These are phyloP conservation scores for Phytophthora agathidicida DNA, from an alignment of 352 stramenopile species.

Conservation along the genomic window DNA sequence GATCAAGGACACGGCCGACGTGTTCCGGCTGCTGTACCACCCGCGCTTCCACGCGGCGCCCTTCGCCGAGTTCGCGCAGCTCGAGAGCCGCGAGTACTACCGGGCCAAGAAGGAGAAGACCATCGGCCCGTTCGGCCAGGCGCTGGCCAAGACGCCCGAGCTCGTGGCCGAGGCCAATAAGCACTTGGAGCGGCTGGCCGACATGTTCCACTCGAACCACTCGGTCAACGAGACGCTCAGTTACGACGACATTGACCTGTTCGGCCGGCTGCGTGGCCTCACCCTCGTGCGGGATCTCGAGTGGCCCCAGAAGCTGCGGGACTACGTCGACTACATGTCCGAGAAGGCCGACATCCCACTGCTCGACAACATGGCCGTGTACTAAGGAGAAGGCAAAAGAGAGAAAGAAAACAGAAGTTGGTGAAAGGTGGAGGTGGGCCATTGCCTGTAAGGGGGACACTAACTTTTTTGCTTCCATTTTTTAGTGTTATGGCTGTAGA, in stretches of 20 bases:
- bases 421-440: too few species aligned
- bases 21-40: slow-evolving; percentile 47
- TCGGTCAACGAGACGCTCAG: slow-evolving; percentile 58
- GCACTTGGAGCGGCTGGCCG: slow-evolving; percentile 40
- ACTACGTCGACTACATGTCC: slow-evolving; percentile 61
- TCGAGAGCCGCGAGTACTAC: slow-evolving; percentile 60
- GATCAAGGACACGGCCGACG: slow-evolving; percentile 41
- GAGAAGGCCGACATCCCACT: slow-evolving; percentile 53
- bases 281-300: slow-evolving; percentile 60
- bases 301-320: slow-evolving; percentile 58
- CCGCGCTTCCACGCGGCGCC: slow-evolving; percentile 47
- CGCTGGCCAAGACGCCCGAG: slow-evolving; percentile 49
- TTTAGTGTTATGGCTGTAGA: too few species aligned
- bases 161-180: slow-evolving; percentile 48
- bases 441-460: too few species aligned
- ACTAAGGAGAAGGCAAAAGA: too few species aligned
- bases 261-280: slow-evolving; percentile 50
- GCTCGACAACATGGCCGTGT: slow-evolving; percentile 53
- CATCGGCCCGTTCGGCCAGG: slow-evolving; percentile 44
- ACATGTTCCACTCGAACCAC: slow-evolving; percentile 45
- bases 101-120: slow-evolving; percentile 54
- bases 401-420: too few species aligned
- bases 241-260: slow-evolving; percentile 72
- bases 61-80: slow-evolving; percentile 58
- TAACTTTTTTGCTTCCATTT: too few species aligned